Base-by-base conservation (phyloP, 345 rosid genomes). In the Turnera subulata region DNA sequence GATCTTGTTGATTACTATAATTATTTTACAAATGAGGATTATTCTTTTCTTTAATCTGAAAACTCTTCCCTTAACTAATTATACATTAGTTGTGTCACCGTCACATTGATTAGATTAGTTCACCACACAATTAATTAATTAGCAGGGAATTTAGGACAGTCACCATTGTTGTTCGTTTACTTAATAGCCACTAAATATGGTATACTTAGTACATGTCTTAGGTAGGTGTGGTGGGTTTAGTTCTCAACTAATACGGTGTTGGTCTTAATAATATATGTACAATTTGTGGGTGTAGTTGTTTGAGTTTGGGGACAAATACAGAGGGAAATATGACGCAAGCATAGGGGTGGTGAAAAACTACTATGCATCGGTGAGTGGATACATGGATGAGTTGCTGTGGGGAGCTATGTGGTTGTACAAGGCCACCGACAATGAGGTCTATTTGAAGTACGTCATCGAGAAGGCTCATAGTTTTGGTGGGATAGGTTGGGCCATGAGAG, bases 311-410 rank as follows among this genome's bases (percentile, higher is more conserved):
- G 90, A 89, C 58, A 80, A 68, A 47, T 72, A 76, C 53, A 76
- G 99, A 68, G 97, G 96, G 18, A 81, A 79, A 63, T 93, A 93
- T 56, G 99, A 93, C 29, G 82, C 48, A 49, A 85, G 88, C 23
- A 49, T 93, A 14, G 76, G 67, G 38, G 92, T 74, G 65, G 99
- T 78, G 70, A 89, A 80, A 75, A 80, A 69, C 72, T 93, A 89
- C 83, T 93, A 93, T 49, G 84, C 88, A 62, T 93, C 99, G 63
- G 96, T 89, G 75, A 93, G 99, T 76, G 99, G 99, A 33, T 89
- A 82, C 81, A 84, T 71, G 88, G 99, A 93, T 52, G 99, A 93
- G 82, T 69, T 93, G 82, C 65, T 93, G 72, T 93, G 75, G 70
- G 66, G 56, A 32, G 62, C 62, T 35, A 10, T 64, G 61, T 70